These are phyloP conservation scores for Tarenaya hassleriana DNA, from an alignment of 345 rosid genomes.

Conservation along the genomic window DNA sequence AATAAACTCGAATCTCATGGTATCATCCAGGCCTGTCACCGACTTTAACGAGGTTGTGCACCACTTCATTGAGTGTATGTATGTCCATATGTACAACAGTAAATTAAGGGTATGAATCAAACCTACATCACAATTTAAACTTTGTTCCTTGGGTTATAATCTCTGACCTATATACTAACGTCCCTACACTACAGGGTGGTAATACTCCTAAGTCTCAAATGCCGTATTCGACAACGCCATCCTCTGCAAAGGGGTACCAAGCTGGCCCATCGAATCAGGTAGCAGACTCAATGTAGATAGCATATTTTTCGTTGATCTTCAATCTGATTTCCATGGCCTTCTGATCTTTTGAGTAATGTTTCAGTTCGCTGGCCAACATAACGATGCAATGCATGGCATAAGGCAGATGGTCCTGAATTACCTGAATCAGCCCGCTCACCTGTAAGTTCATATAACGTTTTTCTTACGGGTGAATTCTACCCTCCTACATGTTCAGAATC, in stretches of 20 bases:
- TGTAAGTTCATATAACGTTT: conserved; percentile 47
- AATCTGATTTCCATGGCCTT: background rate
- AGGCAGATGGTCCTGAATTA: conserved; percentile 44
- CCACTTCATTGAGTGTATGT: conserved; percentile 87
- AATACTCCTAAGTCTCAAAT: conserved; percentile 42
- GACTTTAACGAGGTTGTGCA: conserved; percentile 79
- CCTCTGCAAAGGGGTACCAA: conserved; percentile 42
- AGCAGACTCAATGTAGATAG: conserved; percentile 14
- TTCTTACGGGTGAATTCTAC: no score
- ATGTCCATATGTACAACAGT: conserved; percentile 72
- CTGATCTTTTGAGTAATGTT: conserved; percentile 16
- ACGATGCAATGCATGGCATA: conserved; percentile 32
- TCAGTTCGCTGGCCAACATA: conserved; percentile 40
- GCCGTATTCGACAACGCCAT: conserved; percentile 40
- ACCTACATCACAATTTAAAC: background rate
- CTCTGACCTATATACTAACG: conserved; percentile 17
- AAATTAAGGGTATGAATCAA: conserved; percentile 57
- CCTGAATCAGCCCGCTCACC: conserved; percentile 51
- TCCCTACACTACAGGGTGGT: conserved; percentile 35
- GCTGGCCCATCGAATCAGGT: conserved; percentile 53
- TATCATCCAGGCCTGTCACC: conserved; percentile 64
- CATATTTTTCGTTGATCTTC: background rate
- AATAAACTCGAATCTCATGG: background rate
- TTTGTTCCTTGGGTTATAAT: conserved; percentile 8
- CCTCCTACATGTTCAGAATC: no score